Base-by-base conservation (phyloP, 805 yeast species). In the Lipomyces mesembrius region DNA sequence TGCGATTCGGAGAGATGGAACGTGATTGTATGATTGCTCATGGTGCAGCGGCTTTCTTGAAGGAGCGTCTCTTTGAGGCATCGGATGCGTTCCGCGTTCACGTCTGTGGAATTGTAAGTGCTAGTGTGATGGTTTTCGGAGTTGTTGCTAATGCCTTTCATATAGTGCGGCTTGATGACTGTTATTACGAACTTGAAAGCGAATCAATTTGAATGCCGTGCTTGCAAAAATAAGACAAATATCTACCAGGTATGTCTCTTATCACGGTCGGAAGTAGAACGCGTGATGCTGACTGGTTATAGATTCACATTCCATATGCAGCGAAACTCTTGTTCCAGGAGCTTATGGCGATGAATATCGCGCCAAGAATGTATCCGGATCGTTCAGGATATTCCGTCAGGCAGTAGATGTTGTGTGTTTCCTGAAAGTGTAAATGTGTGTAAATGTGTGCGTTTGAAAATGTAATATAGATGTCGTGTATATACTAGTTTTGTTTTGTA, bases 11-110 rank as follows among this genome's bases (percentile, higher is more conserved):
- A 77, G 99, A 94, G 81, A 95, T 95, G 99, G 99, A 95, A 82
- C 91, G 99, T 83, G 99, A 95, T 85, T 95, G 99, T 89, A 94
- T 95, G 98, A 95, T 95, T 84, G 99, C 99, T 1, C 98, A 95
- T 78, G 99, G 99, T 79, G 98, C 98, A 14, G 98, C 99, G 3
- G 96, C 98, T 7, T 94, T 95, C 83, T 85, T 95, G 82, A 92
- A 94, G 80, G 99, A 95, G 82, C 86, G 99, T 79, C 83, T 95
- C 79, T 94, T 95, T 98, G 98, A 95, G 80, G 97, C 98, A 12
- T 94, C 98, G 0, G 99, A 95, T 82, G 98, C 98, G 1, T 95
- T 95, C 84, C 86, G 98, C 80, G 98, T 95, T 55, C 98, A 95
- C 78, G 89, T 95, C 37, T 95, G 99, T 83, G 99, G 98, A 76